Conservation (phyloP, 2,329 filamentous ascomycete genomes). For the Dactylellina leptospora region DNA sequence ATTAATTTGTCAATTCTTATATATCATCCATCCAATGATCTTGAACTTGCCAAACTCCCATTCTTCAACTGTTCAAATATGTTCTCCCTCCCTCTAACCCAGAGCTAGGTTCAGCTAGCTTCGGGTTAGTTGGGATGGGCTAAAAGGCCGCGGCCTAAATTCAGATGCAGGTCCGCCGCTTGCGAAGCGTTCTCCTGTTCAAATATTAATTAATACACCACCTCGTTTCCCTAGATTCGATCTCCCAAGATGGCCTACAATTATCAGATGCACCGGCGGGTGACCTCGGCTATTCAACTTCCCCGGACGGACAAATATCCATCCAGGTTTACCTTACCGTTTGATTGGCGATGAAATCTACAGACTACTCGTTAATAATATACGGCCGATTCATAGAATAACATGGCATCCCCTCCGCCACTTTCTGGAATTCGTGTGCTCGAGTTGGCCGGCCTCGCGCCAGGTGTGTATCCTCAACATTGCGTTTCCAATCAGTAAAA, state of each 20-base stretch:
- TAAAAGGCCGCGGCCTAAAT: constrained; percentile 7
- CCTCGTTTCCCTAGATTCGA: background rate
- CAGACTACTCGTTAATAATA: background rate
- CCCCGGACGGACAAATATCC: background rate
- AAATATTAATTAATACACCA: background rate
- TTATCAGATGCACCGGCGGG: constrained; percentile 9
- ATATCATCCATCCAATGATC: too few relatives aligned
- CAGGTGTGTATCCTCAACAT: constrained; percentile 60
- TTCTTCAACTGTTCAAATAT: too few relatives aligned
- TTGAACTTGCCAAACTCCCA: too few relatives aligned
- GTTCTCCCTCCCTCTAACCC: too few relatives aligned
- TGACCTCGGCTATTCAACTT: constrained; percentile 13
- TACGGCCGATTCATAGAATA: background rate
- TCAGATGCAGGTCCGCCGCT: too few relatives aligned
- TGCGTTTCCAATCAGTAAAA: background rate
- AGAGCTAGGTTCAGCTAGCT: background rate
- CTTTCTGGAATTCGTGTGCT: constrained; percentile 69
- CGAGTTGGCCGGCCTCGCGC: constrained; percentile 70
- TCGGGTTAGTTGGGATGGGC: background rate
- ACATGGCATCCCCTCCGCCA: constrained; percentile 59
- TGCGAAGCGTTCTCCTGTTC: background rate
- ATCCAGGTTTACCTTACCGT: background rate
- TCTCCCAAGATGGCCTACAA: constrained; percentile 2
- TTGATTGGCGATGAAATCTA: background rate
- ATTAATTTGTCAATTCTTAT: too few relatives aligned